phyloP scores from a whole-genome alignment of 1,284 basidiomycete species.

The Boletus sp. region DNA sequence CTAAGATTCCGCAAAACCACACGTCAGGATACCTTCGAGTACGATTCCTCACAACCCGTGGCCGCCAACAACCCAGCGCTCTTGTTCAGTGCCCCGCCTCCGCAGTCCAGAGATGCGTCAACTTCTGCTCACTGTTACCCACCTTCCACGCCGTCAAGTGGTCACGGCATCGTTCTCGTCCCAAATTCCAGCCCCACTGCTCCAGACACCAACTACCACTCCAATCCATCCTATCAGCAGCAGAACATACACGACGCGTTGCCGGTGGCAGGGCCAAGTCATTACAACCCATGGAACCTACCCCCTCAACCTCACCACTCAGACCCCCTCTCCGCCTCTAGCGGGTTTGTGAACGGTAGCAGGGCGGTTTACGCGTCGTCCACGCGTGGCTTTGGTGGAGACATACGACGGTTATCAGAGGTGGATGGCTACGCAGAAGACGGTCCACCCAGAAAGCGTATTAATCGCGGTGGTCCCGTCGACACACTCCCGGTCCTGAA shows the following conservation, averaged over 20 bases:
- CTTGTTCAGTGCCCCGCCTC: slow-evolving; percentile 40
- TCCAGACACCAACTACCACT: slow-evolving; percentile 37
- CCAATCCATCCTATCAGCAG: slow-evolving; percentile 40
- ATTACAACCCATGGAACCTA: slow-evolving; percentile 39
- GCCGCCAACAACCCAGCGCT: slow-evolving; percentile 24
- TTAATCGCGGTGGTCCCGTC: slow-evolving; percentile 51
- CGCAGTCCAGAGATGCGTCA: slow-evolving; percentile 59
- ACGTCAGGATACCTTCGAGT: slow-evolving; percentile 38
- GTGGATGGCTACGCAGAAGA: slow-evolving; percentile 44
- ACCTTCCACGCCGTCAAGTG: slow-evolving; percentile 35
- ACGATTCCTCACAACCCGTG: slow-evolving; percentile 36
- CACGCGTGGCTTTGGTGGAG: slow-evolving; percentile 42
- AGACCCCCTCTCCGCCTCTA: slow-evolving; percentile 62
- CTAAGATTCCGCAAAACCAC: slow-evolving; percentile 59
- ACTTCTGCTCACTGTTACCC: slow-evolving; percentile 45
- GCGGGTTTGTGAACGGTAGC: slow-evolving; percentile 52
- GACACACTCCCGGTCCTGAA: slow-evolving; percentile 26
- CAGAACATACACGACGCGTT: slow-evolving; percentile 42
- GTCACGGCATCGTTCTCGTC: slow-evolving; percentile 57
- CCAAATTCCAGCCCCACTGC: slow-evolving; percentile 68
- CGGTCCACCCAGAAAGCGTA: slow-evolving; percentile 67
- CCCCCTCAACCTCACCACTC: slow-evolving; percentile 34
- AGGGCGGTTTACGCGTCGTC: slow-evolving; percentile 47
- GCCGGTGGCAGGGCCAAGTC: slow-evolving; percentile 38
- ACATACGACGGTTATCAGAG: slow-evolving; percentile 35